phyloP scores from a whole-genome alignment of 192 early-diverging fungal species.

The Coemansia sp. region DNA sequence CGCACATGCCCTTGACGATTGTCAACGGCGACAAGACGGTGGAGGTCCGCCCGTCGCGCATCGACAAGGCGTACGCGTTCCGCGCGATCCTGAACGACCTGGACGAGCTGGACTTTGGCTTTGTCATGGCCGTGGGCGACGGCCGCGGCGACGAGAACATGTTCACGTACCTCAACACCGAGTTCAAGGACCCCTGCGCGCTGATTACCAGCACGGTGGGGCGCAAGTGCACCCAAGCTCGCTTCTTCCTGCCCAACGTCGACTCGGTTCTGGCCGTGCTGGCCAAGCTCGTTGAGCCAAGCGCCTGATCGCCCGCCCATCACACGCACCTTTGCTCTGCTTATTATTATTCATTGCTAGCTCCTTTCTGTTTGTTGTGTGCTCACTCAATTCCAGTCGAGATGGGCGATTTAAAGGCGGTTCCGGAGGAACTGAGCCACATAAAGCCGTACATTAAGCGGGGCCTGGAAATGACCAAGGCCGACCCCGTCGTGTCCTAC shows the following conservation, averaged over 20 bases:
- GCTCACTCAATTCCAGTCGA: background rate
- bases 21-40: slow-evolving; percentile 95
- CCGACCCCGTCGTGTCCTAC: slow-evolving; percentile 88
- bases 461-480: slow-evolving; percentile 64
- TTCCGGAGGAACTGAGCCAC: slow-evolving; percentile 61
- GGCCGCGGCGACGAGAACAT: slow-evolving; percentile 95
- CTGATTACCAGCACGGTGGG: slow-evolving; percentile 88
- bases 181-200: slow-evolving; percentile 46
- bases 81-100: slow-evolving; percentile 83
- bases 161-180: slow-evolving; percentile 54
- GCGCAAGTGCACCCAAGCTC: slow-evolving; percentile 92
- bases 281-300: slow-evolving; percentile 21
- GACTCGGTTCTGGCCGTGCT: slow-evolving; percentile 38
- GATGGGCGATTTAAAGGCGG: slow-evolving; percentile 12
- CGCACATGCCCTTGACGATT: slow-evolving; percentile 89
- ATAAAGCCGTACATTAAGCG: slow-evolving; percentile 79
- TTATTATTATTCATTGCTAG: background rate
- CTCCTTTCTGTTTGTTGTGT: background rate
- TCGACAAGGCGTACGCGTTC: slow-evolving; percentile 89
- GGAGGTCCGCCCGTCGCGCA: slow-evolving; percentile 85
- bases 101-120: slow-evolving; percentile 18
- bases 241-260: slow-evolving; percentile 74
- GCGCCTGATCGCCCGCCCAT: too few species aligned
- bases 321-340: too few species aligned
- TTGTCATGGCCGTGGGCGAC: slow-evolving; percentile 82